Evolutionary conservation across 768 basidiomycete genomes (phyloP).

Genomic region (Lanmaoa rubissima): DNA sequence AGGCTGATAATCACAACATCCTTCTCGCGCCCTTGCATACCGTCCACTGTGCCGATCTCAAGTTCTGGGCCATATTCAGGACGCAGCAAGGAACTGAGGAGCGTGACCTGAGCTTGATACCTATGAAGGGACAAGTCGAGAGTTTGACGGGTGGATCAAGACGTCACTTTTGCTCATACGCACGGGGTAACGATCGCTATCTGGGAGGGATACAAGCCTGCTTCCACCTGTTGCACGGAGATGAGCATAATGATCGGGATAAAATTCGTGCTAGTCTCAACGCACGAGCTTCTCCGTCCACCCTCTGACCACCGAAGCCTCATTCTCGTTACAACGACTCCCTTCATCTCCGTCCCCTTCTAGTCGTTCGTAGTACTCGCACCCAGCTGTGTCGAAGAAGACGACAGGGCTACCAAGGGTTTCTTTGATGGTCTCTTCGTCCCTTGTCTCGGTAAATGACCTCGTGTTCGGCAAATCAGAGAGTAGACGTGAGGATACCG

Average conservation of each 20-base stretch:
- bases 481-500: constrained; percentile 74
- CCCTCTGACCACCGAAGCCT: constrained; percentile 77
- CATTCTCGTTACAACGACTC: constrained; percentile 92
- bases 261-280: background rate
- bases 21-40: constrained; percentile 96
- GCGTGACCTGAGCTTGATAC: constrained; percentile 92
- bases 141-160: background rate
- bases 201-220: constrained; percentile 63
- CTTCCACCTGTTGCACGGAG: constrained; percentile 43
- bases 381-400: constrained; percentile 93
- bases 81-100: constrained; percentile 75
- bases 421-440: constrained; percentile 72
- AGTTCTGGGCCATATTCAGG: constrained; percentile 64
- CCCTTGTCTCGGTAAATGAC: constrained; percentile 32
- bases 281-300: constrained; percentile 82
- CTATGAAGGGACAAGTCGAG: constrained; percentile 24
- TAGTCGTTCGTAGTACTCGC: constrained; percentile 85
- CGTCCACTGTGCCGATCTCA: constrained; percentile 94
- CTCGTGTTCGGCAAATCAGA: constrained; percentile 58
- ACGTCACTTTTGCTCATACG: constrained; percentile 16
- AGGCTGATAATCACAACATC: constrained; percentile 91
- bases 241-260: background rate
- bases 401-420: constrained; percentile 74
- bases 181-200: constrained; percentile 90
- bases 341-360: constrained; percentile 85